Evolutionary conservation across 352 stramenopile genomes (phyloP), one percentile per base, ranked within the genome.

Genomic region (Globisporangium barbulae): DNA sequence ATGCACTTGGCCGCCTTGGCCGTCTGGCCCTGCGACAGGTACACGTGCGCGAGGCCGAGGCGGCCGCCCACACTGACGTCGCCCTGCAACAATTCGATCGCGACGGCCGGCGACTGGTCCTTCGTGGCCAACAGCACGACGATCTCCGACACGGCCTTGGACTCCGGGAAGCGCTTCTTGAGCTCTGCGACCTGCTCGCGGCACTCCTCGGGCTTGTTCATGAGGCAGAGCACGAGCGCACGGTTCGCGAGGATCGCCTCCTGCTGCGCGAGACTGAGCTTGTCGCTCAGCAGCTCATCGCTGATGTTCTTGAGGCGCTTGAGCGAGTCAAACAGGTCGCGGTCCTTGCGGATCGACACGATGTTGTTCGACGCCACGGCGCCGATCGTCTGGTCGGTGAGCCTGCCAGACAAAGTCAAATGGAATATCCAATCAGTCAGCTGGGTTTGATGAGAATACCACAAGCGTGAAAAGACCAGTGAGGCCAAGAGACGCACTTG

Each of bases 311-410:
- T 90, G 47, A 94, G 69, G 0, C 84, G 81, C 79, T 94, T 94
- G 47, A 93, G 73, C 48, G 86, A 94, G 65, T 94, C 86, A n/a
- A 94, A 73, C 7, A 91, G 68, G 31, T 94, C 86, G 45, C 79
- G 79, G 59, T 92, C 81, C 52, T 80, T 83, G 53, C 85, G 84
- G 56, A 94, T 90, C 25, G 82, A 74, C 60, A 92, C 86, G 22
- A 94, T 88, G 63, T 94, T 94, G 73, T 94, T 94, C 39, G 69
- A 75, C 25, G 84, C 86, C 22, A 93, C 81, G 42, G 77, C 81
- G 15, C 59, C 77, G n/a, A 91, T 69, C 5, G 72, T 77, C 64
- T 81, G 79, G 59, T 92, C 87, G 58, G 53, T 83, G 28, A 90
- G 67, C 42, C 82, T 93, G n/a, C 31, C 9, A 12, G 59, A 19